phyloP scores from a whole-genome alignment of 2,329 filamentous ascomycete genomes.

The Venturia asperata region DNA sequence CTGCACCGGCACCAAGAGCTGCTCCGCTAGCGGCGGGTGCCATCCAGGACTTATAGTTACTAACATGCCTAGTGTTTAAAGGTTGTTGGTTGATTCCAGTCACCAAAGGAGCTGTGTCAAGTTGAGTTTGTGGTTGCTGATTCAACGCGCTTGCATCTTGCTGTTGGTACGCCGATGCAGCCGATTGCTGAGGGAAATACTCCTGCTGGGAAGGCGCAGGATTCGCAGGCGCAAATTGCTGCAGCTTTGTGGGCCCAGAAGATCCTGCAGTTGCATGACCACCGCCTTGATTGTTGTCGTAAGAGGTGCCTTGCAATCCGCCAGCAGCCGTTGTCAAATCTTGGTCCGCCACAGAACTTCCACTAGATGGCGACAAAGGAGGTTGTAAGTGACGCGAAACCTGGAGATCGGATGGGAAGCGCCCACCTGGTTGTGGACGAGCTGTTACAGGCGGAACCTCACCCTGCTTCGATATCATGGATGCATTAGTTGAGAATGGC shows the following conservation, averaged over 20 bases:
- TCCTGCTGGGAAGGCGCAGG: neutral
- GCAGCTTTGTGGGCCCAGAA: constrained; percentile 4
- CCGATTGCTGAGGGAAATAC: neutral
- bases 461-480: constrained; percentile 29
- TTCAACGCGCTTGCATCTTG: neutral
- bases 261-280: neutral
- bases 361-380: constrained; percentile 72
- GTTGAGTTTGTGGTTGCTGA: neutral
- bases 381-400: constrained; percentile 64
- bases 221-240: neutral
- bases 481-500: constrained; percentile 56
- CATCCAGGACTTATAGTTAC: constrained; percentile 39
- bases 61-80: constrained; percentile 11
- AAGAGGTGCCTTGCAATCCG: constrained; percentile 38
- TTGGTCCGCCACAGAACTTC: constrained; percentile 57
- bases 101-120: neutral
- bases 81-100: neutral
- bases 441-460: constrained; percentile 33
- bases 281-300: neutral
- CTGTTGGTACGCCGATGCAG: neutral
- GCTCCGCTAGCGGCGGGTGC: constrained; percentile 39
- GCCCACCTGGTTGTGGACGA: constrained; percentile 84
- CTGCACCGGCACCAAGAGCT: constrained; percentile 26
- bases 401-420: constrained; percentile 83
- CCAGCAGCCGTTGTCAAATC: constrained; percentile 54